Evolutionary conservation across 148 eudicot species (phyloP).

Genomic region (Rhododendron williamsianum): DNA sequence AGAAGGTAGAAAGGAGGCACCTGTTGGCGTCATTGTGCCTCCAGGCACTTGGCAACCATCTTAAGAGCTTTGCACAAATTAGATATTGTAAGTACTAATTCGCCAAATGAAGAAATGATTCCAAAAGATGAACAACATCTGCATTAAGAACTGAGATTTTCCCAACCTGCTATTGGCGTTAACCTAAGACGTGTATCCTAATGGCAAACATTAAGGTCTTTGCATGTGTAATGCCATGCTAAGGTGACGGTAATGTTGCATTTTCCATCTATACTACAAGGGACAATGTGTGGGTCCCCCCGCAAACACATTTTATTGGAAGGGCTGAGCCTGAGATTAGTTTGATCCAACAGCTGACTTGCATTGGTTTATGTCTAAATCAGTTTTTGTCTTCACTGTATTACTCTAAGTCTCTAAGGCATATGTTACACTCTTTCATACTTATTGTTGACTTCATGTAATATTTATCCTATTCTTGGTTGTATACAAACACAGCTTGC

Average conservation of each 20-base stretch:
- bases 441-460: neutral
- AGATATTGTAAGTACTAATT: too few relatives aligned
- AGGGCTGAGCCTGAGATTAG: too few relatives aligned
- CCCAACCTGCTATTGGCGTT: neutral
- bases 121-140: neutral
- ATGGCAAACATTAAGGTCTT: neutral
- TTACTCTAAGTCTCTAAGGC: too few relatives aligned
- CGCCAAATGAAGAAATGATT: neutral
- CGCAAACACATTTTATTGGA: too few relatives aligned
- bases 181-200: neutral
- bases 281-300: too few relatives aligned
- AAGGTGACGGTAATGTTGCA: neutral
- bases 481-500: neutral
- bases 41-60: neutral
- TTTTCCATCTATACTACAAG: neutral
- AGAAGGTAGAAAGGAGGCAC: constrained; percentile 5
- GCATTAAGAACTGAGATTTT: neutral
- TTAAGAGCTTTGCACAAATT: neutral
- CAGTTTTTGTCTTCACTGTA: too few relatives aligned
- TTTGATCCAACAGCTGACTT: too few relatives aligned
- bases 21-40: neutral
- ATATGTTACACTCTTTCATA: neutral
- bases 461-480: neutral
- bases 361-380: too few relatives aligned
- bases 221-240: neutral